These are phyloP conservation scores for Starmerella lactis-condensi DNA, from an alignment of 805 yeast species.

Conservation along the genomic window DNA sequence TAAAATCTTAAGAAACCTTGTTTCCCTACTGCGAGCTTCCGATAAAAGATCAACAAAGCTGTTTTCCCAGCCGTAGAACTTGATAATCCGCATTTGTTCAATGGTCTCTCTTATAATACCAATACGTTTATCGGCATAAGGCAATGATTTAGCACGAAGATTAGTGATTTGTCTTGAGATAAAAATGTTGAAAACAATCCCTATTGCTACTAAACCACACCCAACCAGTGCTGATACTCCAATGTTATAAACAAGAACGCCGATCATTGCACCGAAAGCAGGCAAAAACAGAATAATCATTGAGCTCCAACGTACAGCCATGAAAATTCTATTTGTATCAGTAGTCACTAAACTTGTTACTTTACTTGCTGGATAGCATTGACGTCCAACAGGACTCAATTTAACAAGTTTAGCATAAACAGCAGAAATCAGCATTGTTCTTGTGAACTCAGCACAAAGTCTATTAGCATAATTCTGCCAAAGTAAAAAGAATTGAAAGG, in stretches of 20 bases:
- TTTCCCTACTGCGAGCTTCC: slow-evolving; percentile 42
- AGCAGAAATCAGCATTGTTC: slow-evolving; percentile 53
- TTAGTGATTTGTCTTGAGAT: slow-evolving; percentile 35
- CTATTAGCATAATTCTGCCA: slow-evolving; percentile 45
- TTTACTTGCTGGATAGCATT: slow-evolving; percentile 45
- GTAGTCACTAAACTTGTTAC: slow-evolving; percentile 66
- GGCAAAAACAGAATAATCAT: slow-evolving; percentile 12
- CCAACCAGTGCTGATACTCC: slow-evolving; percentile 65
- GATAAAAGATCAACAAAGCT: slow-evolving; percentile 47
- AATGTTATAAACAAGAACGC: slow-evolving; percentile 42
- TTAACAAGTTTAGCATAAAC: slow-evolving; percentile 49
- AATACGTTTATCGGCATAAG: slow-evolving; percentile 60
- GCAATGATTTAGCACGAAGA: slow-evolving; percentile 39
- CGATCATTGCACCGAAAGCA: slow-evolving; percentile 31
- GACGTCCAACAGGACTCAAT: slow-evolving; percentile 38
- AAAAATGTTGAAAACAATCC: slow-evolving; percentile 27
- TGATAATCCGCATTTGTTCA: slow-evolving; percentile 60
- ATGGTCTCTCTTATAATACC: slow-evolving; percentile 60
- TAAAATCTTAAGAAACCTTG: slow-evolving; percentile 39
- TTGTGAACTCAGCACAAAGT: slow-evolving; percentile 49
- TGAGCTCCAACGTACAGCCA: slow-evolving; percentile 21
- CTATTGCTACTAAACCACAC: slow-evolving; percentile 30
- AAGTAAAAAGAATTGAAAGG: slow-evolving; percentile 34
- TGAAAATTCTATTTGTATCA: slow-evolving; percentile 62
- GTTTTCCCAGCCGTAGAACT: slow-evolving; percentile 79